Evolutionary conservation across 2,329 filamentous ascomycete species (phyloP).

Genomic region (Cadophora sp.): DNA sequence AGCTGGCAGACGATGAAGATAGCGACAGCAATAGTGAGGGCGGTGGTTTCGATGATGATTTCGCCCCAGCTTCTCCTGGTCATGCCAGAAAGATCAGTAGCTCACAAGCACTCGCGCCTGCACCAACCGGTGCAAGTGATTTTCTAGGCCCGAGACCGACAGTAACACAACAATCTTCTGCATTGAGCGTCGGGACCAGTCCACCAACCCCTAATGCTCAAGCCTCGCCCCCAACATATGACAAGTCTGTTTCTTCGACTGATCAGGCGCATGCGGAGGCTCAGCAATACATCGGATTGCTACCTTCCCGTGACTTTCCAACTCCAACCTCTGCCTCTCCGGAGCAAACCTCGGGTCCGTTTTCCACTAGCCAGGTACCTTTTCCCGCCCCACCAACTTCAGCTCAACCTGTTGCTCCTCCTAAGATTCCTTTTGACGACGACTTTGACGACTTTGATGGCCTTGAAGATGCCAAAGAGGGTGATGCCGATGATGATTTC

Average conservation of each 20-base stretch:
- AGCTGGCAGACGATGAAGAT: constrained; percentile 82
- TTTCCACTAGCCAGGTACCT: constrained; percentile 38
- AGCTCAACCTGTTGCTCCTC: constrained; percentile 46
- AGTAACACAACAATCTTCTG: constrained; percentile 37
- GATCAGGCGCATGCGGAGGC: constrained; percentile 55
- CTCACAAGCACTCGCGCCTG: constrained; percentile 34
- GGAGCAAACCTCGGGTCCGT: constrained; percentile 38
- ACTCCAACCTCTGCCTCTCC: constrained; percentile 43
- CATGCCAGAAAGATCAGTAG: constrained; percentile 40
- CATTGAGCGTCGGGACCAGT: constrained; percentile 41
- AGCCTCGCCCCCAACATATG: constrained; percentile 63
- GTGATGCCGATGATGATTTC: constrained; percentile 80
- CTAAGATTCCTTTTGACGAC: constrained; percentile 69
- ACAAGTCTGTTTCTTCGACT: constrained; percentile 49
- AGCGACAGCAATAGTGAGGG: constrained; percentile 80
- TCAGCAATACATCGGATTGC: constrained; percentile 59
- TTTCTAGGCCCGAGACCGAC: constrained; percentile 42
- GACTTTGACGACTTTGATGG: constrained; percentile 86
- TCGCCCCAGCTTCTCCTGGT: constrained; percentile 65
- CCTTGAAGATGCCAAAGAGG: constrained; percentile 84
- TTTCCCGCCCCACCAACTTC: constrained; percentile 38
- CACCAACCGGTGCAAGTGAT: constrained; percentile 41
- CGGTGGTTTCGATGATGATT: constrained; percentile 93
- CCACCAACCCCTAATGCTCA: constrained; percentile 62
- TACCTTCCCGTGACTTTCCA: constrained; percentile 61